Conservation (phyloP, 2,329 filamentous ascomycete genomes). For the Scedosporium boydii region DNA sequence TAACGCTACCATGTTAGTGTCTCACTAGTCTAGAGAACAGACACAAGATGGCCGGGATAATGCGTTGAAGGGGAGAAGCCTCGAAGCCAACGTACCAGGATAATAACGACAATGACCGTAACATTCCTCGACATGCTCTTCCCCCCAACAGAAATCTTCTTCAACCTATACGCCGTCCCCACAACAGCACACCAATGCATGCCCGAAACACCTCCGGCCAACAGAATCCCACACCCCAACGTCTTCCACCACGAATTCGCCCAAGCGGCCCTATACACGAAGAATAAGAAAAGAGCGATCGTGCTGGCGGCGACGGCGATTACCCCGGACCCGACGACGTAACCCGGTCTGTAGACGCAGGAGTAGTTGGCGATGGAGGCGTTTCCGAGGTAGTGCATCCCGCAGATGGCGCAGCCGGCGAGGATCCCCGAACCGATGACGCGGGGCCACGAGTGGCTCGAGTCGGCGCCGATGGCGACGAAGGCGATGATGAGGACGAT, state of each 20-base stretch:
- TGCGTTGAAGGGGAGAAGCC: too few species aligned
- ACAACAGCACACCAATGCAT: slow-evolving; percentile 80
- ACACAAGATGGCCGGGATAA: neutral
- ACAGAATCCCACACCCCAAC: slow-evolving; percentile 51
- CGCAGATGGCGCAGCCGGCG: slow-evolving; percentile 66
- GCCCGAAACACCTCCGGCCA: slow-evolving; percentile 67
- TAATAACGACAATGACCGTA: slow-evolving; percentile 65
- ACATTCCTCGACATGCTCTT: slow-evolving; percentile 46
- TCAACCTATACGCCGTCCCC: slow-evolving; percentile 58
- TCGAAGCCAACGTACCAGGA: slow-evolving; percentile 44
- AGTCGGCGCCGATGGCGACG: slow-evolving; percentile 53
- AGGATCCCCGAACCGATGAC: slow-evolving; percentile 55
- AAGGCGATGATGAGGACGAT: slow-evolving; percentile 66
- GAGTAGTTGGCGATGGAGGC: slow-evolving; percentile 70
- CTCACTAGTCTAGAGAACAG: neutral
- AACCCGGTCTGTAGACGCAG: slow-evolving; percentile 48
- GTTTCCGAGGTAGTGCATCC: slow-evolving; percentile 86
- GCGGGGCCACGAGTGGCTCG: slow-evolving; percentile 41
- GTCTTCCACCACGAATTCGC: slow-evolving; percentile 72
- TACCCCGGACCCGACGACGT: slow-evolving; percentile 58
- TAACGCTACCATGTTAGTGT: slow-evolving; percentile 16
- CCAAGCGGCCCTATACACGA: slow-evolving; percentile 67
- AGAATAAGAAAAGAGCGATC: slow-evolving; percentile 64
- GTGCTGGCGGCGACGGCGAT: slow-evolving; percentile 67
- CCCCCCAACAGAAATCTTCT: slow-evolving; percentile 29